Conservation (phyloP, 1,284 basidiomycete species). For the Porogramme epimiltina region DNA sequence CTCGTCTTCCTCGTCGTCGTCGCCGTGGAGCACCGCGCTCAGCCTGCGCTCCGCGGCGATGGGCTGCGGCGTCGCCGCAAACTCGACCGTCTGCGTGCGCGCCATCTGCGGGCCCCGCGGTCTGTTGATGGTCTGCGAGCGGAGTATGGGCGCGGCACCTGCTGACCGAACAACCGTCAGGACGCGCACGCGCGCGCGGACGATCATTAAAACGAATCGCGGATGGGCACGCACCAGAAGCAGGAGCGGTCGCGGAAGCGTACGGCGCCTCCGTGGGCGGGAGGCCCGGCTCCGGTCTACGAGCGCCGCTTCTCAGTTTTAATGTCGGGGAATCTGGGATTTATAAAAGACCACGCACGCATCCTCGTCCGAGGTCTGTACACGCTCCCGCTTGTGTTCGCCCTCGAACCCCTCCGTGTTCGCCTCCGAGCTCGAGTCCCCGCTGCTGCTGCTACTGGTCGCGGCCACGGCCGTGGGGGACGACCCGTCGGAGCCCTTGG, state of each 20-base stretch:
- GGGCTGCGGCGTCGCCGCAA: conserved; percentile 38
- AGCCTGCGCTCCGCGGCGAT: conserved; percentile 18
- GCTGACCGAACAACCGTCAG: not conserved
- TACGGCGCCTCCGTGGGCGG: conserved; percentile 10
- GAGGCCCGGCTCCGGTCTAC: conserved; percentile 10
- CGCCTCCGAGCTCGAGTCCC: conserved; percentile 6
- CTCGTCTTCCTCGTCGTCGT: not conserved
- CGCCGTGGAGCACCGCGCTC: conserved; percentile 15
- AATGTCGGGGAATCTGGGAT: conserved; percentile 15
- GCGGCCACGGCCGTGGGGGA: not conserved
- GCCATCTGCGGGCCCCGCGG: conserved; percentile 19
- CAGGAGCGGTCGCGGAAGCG: conserved; percentile 1
- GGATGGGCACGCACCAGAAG: conserved; percentile 10
- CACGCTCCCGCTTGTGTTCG: conserved; percentile 4
- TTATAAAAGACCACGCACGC: conserved; percentile 13
- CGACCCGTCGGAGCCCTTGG: conserved; percentile 3
- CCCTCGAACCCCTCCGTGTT: conserved; percentile 11
- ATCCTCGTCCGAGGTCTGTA: conserved; percentile 3
- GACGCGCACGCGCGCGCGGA: too few species aligned
- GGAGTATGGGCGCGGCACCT: conserved; percentile 18
- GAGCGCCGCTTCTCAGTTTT: conserved; percentile 18
- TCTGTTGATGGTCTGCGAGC: conserved; percentile 18
- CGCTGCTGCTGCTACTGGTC: not conserved
- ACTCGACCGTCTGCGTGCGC: conserved; percentile 62
- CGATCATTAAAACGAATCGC: conserved; percentile 4